A percentile compares a stretch with the other conserved stretches of the same genome.
These are phyloP conservation scores for Clarireedia paspali DNA, from an alignment of 2,329 filamentous ascomycete species.

Conservation along the genomic window DNA sequence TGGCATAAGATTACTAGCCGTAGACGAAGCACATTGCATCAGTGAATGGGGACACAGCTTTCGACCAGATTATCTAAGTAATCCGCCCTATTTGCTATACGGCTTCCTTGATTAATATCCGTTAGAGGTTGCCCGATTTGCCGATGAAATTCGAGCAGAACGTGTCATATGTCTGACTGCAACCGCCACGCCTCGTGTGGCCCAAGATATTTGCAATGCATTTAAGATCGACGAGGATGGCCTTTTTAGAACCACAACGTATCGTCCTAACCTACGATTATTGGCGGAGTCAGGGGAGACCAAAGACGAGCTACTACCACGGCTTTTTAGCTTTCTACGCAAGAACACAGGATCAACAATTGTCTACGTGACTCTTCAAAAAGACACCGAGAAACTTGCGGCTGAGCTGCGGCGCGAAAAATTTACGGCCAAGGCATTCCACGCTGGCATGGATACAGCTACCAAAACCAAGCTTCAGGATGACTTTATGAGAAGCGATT, in stretches of 20 bases:
- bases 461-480: conserved; percentile 42
- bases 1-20: conserved; percentile 47
- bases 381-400: conserved; percentile 41
- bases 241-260: conserved; percentile 51
- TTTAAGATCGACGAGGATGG: conserved; percentile 42
- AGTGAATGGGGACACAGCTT: conserved; percentile 48
- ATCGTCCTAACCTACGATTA: conserved; percentile 46
- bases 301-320: conserved; percentile 38
- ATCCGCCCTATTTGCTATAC: background rate
- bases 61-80: conserved; percentile 43
- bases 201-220: conserved; percentile 43
- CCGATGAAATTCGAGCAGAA: conserved; percentile 47
- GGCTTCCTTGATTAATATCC: conserved; percentile 4
- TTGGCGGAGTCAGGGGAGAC: conserved; percentile 37
- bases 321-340: conserved; percentile 40
- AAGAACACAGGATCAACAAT: conserved; percentile 47
- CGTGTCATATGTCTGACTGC: conserved; percentile 53
- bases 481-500: conserved; percentile 39
- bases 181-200: conserved; percentile 50
- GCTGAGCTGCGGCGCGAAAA: conserved; percentile 30
- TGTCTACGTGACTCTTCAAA: conserved; percentile 53
- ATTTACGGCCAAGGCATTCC: conserved; percentile 39
- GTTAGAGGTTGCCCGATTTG: conserved; percentile 43
- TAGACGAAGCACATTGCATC: conserved; percentile 53
- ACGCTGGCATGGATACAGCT: conserved; percentile 41